These are phyloP conservation scores for Aspergillus sclerotiicarbonarius DNA, from an alignment of 495 filamentous ascomycete genomes.

Conservation along the genomic window DNA sequence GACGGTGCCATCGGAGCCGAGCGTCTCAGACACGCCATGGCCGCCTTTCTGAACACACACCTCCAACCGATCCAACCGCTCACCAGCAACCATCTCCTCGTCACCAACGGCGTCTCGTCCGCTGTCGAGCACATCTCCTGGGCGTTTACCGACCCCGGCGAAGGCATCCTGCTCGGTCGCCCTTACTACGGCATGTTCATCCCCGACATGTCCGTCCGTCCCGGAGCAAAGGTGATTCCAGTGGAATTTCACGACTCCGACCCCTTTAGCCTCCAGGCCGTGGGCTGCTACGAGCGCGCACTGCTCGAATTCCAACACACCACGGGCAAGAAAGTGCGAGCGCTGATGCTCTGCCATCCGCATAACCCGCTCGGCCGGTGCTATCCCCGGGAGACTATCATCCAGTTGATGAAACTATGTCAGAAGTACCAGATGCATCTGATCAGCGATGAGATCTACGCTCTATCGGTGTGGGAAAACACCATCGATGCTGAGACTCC, in stretches of 20 bases:
- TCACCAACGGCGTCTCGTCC: slow-evolving; percentile 48
- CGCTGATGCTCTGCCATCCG: slow-evolving; percentile 57
- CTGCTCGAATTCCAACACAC: slow-evolving; percentile 25
- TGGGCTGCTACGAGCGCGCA: slow-evolving; percentile 41
- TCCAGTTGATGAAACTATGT: slow-evolving; percentile 51
- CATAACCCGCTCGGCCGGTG: slow-evolving; percentile 61
- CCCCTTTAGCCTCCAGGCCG: slow-evolving; percentile 42
- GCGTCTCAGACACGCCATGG: slow-evolving; percentile 39
- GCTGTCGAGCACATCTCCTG: slow-evolving; percentile 47
- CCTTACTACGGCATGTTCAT: slow-evolving; percentile 54
- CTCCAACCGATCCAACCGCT: slow-evolving; percentile 40
- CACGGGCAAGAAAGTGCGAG: slow-evolving; percentile 39
- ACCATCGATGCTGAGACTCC: slow-evolving; percentile 24
- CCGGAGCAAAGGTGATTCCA: slow-evolving; percentile 34
- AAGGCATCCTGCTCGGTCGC: slow-evolving; percentile 49
- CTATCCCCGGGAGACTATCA: slow-evolving; percentile 49
- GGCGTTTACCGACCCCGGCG: slow-evolving; percentile 43
- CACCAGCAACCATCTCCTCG: slow-evolving; percentile 36
- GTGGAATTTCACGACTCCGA: slow-evolving; percentile 46
- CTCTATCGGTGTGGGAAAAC: slow-evolving; percentile 50
- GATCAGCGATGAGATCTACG: slow-evolving; percentile 65
- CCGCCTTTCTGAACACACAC: slow-evolving; percentile 43
- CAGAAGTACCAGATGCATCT: slow-evolving; percentile 55
- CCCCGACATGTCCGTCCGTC: slow-evolving; percentile 25
- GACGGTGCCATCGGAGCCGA: slow-evolving; percentile 32